A percentile compares a stretch with the other conserved stretches of the same genome.
Conservation (phyloP, 2,329 filamentous ascomycete genomes). For the Pseudocercospora crystallina region DNA sequence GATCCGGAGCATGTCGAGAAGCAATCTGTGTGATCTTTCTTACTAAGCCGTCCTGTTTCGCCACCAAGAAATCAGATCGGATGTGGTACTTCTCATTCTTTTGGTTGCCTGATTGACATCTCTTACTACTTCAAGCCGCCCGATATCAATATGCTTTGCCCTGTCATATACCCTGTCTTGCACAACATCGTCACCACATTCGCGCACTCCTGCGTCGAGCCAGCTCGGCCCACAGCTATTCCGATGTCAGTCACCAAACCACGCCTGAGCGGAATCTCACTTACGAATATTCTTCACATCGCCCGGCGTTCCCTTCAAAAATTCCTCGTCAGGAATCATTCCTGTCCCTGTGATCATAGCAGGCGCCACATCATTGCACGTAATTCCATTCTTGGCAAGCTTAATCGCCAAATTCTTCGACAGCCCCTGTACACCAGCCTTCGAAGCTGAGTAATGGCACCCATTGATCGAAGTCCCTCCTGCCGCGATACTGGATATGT, state of each 20-base stretch:
- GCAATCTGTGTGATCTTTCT: too few species aligned
- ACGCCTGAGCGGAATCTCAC: too few species aligned
- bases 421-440: slow-evolving; percentile 58
- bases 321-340: slow-evolving; percentile 60
- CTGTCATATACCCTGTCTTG: slow-evolving; percentile 55
- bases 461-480: slow-evolving; percentile 63
- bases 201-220: slow-evolving; percentile 59
- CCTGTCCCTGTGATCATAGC: slow-evolving; percentile 62
- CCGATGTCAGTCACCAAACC: too few species aligned
- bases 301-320: slow-evolving; percentile 46
- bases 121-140: slow-evolving; percentile 31
- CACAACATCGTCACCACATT: slow-evolving; percentile 62
- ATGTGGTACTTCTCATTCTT: too few species aligned
- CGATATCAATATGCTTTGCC: slow-evolving; percentile 31
- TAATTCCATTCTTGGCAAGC: slow-evolving; percentile 62
- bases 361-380: slow-evolving; percentile 68
- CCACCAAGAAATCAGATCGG: too few species aligned
- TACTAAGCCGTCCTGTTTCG: too few species aligned
- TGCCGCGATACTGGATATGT: slow-evolving; percentile 64
- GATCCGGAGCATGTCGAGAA: too few species aligned
- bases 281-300: slow-evolving; percentile 57
- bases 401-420: slow-evolving; percentile 64
- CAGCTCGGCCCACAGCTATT: slow-evolving; percentile 54
- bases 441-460: slow-evolving; percentile 33
- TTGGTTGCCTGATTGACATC: not conserved